phyloP scores from a whole-genome alignment of 805 yeast genomes.

The Jamesozyma lodderae region DNA sequence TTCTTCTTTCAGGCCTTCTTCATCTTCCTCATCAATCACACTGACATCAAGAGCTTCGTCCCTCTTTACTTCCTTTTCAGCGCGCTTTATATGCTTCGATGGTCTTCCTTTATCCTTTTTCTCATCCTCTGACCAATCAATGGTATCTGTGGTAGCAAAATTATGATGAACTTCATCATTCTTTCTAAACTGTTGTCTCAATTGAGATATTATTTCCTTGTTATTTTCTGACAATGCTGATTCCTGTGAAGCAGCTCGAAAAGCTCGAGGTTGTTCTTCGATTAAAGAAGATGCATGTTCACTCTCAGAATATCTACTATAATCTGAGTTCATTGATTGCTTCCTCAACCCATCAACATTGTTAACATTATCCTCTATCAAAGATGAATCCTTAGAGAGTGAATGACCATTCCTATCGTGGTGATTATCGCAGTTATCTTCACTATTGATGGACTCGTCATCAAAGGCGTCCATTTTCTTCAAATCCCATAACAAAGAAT shows the following conservation, averaged over 20 bases:
- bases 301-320: constrained; percentile 17
- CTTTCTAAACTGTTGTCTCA: constrained; percentile 4
- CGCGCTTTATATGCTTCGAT: neutral
- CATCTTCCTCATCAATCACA: constrained; percentile 7
- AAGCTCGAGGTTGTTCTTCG: constrained; percentile 20
- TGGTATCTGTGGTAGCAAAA: constrained; percentile 3
- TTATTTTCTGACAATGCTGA: constrained; percentile 2
- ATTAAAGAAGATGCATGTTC: constrained; percentile 20
- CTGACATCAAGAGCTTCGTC: constrained; percentile 1
- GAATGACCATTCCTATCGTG: neutral
- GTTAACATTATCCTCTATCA: neutral
- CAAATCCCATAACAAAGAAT: constrained; percentile 28
- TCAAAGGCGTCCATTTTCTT: constrained; percentile 10
- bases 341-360: constrained; percentile 1
- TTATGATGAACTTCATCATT: neutral
- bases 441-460: neutral
- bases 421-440: no score
- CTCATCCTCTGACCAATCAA: neutral
- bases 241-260: constrained; percentile 8
- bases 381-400: constrained; percentile 1
- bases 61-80: neutral
- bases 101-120: neutral
- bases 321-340: constrained; percentile 12
- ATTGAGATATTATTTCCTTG: constrained; percentile 3
- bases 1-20: constrained; percentile 10